Conservation (phyloP, 2,329 filamentous ascomycete species). For the Cordyceps sp. region DNA sequence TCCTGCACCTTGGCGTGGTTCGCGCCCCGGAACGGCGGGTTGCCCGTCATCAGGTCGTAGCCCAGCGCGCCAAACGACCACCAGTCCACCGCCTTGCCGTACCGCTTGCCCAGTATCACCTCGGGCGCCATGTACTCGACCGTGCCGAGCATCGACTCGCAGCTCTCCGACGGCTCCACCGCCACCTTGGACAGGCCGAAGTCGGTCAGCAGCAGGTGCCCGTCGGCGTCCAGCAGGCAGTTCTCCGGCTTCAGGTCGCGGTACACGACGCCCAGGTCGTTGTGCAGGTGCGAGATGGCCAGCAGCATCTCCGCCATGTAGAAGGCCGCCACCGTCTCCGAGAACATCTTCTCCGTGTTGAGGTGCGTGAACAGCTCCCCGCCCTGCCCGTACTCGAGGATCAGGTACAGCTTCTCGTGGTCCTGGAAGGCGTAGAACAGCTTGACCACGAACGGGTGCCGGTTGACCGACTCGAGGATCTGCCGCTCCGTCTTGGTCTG, state of each 20-base stretch:
- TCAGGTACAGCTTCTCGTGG: constrained; percentile 91
- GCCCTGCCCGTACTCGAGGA: constrained; percentile 92
- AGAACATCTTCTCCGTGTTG: constrained; percentile 86
- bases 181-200: constrained; percentile 95
- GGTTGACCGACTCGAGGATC: constrained; percentile 89
- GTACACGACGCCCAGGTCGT: constrained; percentile 85
- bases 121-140: constrained; percentile 99
- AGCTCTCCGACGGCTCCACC: constrained; percentile 45
- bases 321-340: constrained; percentile 76
- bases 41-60: constrained; percentile 83
- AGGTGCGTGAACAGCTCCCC: constrained; percentile 96
- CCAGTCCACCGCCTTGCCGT: constrained; percentile 94
- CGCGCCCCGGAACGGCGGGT: constrained; percentile 75
- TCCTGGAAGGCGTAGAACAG: constrained; percentile 98
- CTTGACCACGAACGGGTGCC: constrained; percentile 95
- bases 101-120: constrained; percentile 72
- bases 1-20: constrained; percentile 93
- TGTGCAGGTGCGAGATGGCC: constrained; percentile 82
- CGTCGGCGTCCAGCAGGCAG: constrained; percentile 78
- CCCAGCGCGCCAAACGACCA: constrained; percentile 93
- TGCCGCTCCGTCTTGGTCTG: constrained; percentile 94
- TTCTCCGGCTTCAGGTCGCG: constrained; percentile 97
- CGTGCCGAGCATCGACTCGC: constrained; percentile 84
- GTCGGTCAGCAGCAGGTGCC: constrained; percentile 86
- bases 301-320: constrained; percentile 98